Conservation (phyloP, 306 rosid genomes). For the Medicago ruthenica region DNA sequence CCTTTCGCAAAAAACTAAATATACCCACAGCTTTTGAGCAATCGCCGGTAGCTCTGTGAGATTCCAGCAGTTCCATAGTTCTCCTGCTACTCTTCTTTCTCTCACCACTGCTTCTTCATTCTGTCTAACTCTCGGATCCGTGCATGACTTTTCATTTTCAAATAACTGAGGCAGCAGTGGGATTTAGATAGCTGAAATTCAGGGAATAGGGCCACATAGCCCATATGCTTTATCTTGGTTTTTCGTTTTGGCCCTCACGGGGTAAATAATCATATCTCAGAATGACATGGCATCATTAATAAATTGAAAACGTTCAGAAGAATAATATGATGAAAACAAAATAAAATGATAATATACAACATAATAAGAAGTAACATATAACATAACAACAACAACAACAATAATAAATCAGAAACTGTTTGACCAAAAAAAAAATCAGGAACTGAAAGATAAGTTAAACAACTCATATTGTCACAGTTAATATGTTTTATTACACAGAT, state of each 20-base stretch:
- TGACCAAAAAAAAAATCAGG: not conserved
- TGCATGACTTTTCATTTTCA: not conserved
- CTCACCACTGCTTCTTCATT: conserved; percentile 10
- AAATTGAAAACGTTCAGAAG: not conserved
- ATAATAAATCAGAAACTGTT: not conserved
- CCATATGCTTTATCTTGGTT: not conserved
- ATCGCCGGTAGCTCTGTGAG: not conserved
- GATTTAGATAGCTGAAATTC: not conserved
- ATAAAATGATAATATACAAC: not conserved
- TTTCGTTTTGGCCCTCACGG: not conserved
- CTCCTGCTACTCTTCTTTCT: not conserved
- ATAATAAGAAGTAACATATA: not conserved
- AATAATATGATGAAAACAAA: not conserved
- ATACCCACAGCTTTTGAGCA: not conserved
- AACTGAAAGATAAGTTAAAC: not conserved
- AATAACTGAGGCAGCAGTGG: not conserved
- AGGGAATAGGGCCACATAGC: not conserved
- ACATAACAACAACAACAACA: not conserved
- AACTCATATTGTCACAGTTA: not conserved
- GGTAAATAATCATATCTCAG: not conserved
- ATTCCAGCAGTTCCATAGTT: not conserved
- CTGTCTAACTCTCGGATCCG: not conserved
- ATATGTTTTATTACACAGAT: not conserved
- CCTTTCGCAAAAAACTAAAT: not conserved
- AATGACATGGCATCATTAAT: not conserved